Conservation (phyloP, 2,329 filamentous ascomycete species). For the Cladophialophora psammophila region DNA sequence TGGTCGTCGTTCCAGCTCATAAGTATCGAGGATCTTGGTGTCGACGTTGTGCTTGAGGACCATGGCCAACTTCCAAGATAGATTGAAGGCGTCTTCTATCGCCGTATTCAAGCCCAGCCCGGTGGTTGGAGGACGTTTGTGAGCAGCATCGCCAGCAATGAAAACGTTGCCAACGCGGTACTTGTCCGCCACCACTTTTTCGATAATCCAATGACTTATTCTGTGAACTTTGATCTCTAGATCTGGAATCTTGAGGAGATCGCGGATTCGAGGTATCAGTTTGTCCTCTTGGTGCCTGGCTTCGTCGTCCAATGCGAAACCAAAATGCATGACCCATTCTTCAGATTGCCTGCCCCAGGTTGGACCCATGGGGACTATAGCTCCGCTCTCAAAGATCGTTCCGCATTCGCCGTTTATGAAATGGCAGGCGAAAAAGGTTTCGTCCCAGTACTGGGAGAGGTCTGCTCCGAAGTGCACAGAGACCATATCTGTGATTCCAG, state of each 20-base stretch:
- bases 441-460: constrained; percentile 41
- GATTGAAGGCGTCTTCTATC: constrained; percentile 49
- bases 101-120: constrained; percentile 44
- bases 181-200: constrained; percentile 39
- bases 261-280: constrained; percentile 40
- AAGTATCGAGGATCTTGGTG: constrained; percentile 47
- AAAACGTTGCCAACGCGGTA: constrained; percentile 46
- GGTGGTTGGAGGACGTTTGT: constrained; percentile 43
- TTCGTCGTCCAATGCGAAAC: constrained; percentile 37
- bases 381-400: constrained; percentile 29
- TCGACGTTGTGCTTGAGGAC: constrained; percentile 43
- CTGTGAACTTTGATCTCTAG: constrained; percentile 40
- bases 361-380: constrained; percentile 38
- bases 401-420: constrained; percentile 33
- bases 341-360: constrained; percentile 42
- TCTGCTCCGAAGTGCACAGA: constrained; percentile 39
- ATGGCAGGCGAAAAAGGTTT: constrained; percentile 27
- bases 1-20: constrained; percentile 51
- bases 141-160: constrained; percentile 46
- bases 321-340: constrained; percentile 47
- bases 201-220: constrained; percentile 41
- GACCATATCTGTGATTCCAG: constrained; percentile 45
- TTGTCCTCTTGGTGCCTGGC: constrained; percentile 39
- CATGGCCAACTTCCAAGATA: constrained; percentile 54
- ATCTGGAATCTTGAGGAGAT: constrained; percentile 43